These are phyloP conservation scores for Edaphochlamys debaryana DNA, from an alignment of 139 green algal genomes.

Conservation along the genomic window DNA sequence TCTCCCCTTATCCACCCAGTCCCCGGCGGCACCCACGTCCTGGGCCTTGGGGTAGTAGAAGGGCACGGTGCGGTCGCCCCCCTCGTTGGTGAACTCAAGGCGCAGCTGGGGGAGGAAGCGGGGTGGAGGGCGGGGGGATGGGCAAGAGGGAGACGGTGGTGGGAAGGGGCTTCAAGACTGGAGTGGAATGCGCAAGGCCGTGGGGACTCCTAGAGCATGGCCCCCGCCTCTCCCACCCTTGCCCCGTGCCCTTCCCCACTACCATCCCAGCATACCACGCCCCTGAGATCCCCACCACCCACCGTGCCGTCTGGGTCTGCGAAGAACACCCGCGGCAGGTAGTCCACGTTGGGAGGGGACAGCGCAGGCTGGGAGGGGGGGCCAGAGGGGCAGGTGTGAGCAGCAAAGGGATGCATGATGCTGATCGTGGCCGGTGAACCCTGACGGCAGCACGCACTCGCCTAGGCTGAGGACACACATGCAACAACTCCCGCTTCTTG, in stretches of 20 bases:
- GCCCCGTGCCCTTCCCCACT: not conserved
- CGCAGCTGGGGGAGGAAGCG: constrained; percentile 9
- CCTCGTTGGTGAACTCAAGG: constrained; percentile 4
- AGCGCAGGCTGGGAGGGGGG: not conserved
- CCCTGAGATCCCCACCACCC: not conserved
- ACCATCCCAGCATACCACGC: not conserved
- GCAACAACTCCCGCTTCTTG: too few species aligned
- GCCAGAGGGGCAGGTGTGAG: not conserved
- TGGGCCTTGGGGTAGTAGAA: constrained; percentile 31
- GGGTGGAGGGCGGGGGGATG: too few species aligned
- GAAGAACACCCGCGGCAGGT: constrained; percentile 33
- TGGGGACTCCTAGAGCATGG: too few species aligned
- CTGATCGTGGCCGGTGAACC: too few species aligned
- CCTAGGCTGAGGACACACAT: too few species aligned
- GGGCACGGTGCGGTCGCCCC: not conserved
- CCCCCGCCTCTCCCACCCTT: too few species aligned
- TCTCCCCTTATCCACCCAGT: too few species aligned
- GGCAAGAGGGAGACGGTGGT: not conserved
- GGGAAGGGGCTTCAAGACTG: not conserved
- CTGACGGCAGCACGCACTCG: too few species aligned
- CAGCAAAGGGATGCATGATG: too few species aligned
- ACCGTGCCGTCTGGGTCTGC: constrained; percentile 30
- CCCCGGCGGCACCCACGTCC: too few species aligned
- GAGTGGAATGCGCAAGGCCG: too few species aligned
- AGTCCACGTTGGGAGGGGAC: not conserved